phyloP scores from a whole-genome alignment of 2,329 filamentous ascomycete species.

The Karstenula rhodostoma region DNA sequence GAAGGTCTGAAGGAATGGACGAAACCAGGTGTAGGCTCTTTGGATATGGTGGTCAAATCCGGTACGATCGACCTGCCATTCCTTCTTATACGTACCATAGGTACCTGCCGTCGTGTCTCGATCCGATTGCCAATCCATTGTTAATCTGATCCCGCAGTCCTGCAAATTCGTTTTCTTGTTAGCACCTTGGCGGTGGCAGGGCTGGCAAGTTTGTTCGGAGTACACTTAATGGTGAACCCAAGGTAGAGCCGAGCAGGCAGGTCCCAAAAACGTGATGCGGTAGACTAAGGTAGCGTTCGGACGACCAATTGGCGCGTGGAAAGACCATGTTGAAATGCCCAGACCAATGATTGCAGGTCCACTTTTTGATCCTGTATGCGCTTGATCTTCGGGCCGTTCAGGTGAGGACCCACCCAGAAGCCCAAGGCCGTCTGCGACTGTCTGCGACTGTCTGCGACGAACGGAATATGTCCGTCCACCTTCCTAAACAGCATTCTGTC shows the following conservation, averaged over 20 bases:
- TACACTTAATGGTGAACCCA: neutral
- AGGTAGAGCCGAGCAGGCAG: neutral
- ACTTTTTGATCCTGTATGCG: neutral
- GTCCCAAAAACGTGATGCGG: neutral
- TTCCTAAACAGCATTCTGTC: neutral
- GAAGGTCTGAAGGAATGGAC: neutral
- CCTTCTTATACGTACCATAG: neutral
- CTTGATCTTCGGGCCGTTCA: neutral
- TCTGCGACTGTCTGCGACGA: no score
- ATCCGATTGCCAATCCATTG: constrained; percentile 1
- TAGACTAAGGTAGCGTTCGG: neutral
- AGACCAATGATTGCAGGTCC: neutral
- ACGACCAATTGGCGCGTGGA: neutral
- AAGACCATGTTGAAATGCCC: neutral
- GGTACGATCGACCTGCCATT: neutral
- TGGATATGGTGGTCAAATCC: neutral
- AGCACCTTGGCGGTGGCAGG: neutral
- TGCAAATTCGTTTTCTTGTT: constrained; percentile 2
- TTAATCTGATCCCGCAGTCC: neutral
- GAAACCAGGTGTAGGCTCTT: neutral
- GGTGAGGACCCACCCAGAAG: neutral
- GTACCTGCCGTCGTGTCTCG: neutral
- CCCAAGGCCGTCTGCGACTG: neutral
- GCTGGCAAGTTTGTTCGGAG: neutral
- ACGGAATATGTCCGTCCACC: neutral